Conservation (phyloP, 2,329 filamentous ascomycete species). For the Coniochaeta ligniaria region DNA sequence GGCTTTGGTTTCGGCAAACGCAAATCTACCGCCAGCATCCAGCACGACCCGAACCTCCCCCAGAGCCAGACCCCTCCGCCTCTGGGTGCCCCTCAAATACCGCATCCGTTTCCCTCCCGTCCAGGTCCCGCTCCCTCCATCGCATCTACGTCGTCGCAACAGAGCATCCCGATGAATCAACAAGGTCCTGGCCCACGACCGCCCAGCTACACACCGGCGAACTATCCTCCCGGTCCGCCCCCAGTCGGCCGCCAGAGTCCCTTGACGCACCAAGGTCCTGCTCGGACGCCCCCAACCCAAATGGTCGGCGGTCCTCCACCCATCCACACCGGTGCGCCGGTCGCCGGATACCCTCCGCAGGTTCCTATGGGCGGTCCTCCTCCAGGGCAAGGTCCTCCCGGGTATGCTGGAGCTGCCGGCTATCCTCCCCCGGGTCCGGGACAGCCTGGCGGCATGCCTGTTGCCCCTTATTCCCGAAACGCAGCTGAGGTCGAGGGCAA, state of each 20-base stretch:
- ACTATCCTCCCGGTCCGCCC: constrained; percentile 37
- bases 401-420: constrained; percentile 38
- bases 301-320: constrained; percentile 59
- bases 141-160: constrained; percentile 37
- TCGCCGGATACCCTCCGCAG: constrained; percentile 52
- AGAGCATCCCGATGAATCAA: constrained; percentile 56
- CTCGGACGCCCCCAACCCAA: constrained; percentile 50
- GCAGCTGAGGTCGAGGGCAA: constrained; percentile 75
- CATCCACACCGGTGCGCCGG: constrained; percentile 57
- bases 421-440: constrained; percentile 38
- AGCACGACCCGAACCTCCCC: constrained; percentile 34
- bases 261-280: constrained; percentile 36
- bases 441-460: constrained; percentile 19
- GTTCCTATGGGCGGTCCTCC: constrained; percentile 36
- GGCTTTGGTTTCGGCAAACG: constrained; percentile 76
- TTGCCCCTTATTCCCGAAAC: constrained; percentile 33
- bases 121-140: constrained; percentile 35
- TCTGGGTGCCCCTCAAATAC: constrained; percentile 36
- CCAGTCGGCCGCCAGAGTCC: constrained; percentile 47
- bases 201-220: constrained; percentile 56
- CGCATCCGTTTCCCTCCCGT: constrained; percentile 36
- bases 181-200: constrained; percentile 52
- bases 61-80: constrained; percentile 31
- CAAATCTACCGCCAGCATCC: constrained; percentile 59
- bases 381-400: constrained; percentile 33